These are phyloP conservation scores for Hypoxylon sp. DNA, from an alignment of 2,329 filamentous ascomycete genomes.

Conservation along the genomic window DNA sequence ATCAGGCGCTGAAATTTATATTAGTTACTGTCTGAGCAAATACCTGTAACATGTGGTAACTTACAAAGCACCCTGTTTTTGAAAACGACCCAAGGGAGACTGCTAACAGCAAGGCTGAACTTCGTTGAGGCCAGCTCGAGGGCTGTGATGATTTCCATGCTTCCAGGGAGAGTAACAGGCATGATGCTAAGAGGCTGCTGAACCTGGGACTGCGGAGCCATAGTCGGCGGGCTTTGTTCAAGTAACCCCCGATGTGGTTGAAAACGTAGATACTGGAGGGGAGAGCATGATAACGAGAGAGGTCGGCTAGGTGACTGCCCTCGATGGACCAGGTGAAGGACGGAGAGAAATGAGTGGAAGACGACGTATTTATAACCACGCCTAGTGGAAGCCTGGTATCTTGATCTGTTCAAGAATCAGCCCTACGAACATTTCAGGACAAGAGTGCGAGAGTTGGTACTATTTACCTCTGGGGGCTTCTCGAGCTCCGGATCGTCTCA, in stretches of 20 bases:
- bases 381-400: conserved; percentile 8
- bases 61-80: not conserved
- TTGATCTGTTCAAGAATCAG: not conserved
- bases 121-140: not conserved
- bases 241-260: not conserved
- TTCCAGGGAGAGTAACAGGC: not conserved
- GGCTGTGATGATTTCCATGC: too few species aligned
- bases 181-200: not conserved
- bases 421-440: not conserved
- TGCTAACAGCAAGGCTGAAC: not conserved
- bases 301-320: not conserved
- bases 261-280: not conserved
- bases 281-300: not conserved
- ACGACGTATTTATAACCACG: conserved; percentile 17
- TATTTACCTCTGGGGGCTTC: not conserved
- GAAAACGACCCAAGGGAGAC: conserved; percentile 5
- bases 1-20: not conserved
- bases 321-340: not conserved
- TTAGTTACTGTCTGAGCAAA: not conserved
- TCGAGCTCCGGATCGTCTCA: conserved; percentile 22
- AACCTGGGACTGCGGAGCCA: not conserved
- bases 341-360: not conserved
- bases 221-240: not conserved
- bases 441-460: not conserved
- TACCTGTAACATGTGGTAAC: not conserved